Percentiles rank a stretch among this genome's conserved stretches.
Conservation (phyloP, 2,329 filamentous ascomycete genomes). For the Cordyceps militaris region DNA sequence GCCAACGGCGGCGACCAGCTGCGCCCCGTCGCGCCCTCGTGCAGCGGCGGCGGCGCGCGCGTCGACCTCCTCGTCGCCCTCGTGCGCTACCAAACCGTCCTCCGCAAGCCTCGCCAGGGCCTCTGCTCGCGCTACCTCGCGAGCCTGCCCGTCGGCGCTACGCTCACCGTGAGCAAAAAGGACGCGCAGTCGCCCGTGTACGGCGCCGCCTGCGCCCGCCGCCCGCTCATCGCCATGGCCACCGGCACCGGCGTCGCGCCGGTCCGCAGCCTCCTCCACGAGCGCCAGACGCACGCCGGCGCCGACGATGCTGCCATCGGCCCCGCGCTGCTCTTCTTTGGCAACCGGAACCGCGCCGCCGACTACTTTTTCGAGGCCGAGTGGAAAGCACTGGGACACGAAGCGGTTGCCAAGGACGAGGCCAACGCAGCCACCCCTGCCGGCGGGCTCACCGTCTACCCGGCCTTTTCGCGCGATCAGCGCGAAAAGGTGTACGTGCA, state of each 20-base stretch:
- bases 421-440: neutral
- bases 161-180: conserved; percentile 53
- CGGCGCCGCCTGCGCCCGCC: conserved; percentile 28
- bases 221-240: conserved; percentile 68
- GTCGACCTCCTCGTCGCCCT: conserved; percentile 77
- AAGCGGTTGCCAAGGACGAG: neutral
- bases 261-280: conserved; percentile 71
- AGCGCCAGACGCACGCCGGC: conserved; percentile 42
- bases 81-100: conserved; percentile 84
- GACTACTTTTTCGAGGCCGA: conserved; percentile 82
- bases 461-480: conserved; percentile 44
- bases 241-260: conserved; percentile 86
- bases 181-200: conserved; percentile 38
- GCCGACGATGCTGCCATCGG: conserved; percentile 16
- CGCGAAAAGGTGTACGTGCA: conserved; percentile 49
- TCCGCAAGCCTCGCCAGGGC: conserved; percentile 75
- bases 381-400: conserved; percentile 44
- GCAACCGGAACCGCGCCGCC: conserved; percentile 63
- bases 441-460: conserved; percentile 26
- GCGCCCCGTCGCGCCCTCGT: conserved; percentile 14
- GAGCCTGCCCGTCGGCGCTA: conserved; percentile 49
- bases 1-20: conserved; percentile 58
- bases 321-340: conserved; percentile 66
- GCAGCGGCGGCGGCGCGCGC: conserved; percentile 25
- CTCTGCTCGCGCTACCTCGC: conserved; percentile 86